A percentile compares a stretch with the other conserved stretches of the same genome.
Conservation (phyloP, 2,329 filamentous ascomycete genomes). For the Penicillium sp. region DNA sequence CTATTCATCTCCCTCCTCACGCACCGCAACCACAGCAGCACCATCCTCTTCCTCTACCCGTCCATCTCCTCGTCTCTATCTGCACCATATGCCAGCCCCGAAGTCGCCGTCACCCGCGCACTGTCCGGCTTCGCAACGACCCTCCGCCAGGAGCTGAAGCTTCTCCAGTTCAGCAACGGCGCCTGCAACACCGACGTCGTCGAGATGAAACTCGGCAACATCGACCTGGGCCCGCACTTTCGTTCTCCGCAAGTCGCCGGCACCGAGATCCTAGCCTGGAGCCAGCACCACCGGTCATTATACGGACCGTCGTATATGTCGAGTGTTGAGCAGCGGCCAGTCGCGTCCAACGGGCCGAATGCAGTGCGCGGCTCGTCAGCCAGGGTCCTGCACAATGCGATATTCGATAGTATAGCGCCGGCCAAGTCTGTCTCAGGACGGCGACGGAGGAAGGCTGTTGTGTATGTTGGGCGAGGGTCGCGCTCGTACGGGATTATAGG, state of each 20-base stretch:
- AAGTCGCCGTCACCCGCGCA: slow-evolving; percentile 79
- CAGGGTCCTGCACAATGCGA: slow-evolving; percentile 74
- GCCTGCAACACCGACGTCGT: slow-evolving; percentile 63
- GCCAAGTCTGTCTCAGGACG: slow-evolving; percentile 32
- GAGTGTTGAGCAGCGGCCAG: slow-evolving; percentile 39
- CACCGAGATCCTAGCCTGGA: slow-evolving; percentile 60
- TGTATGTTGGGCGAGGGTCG: slow-evolving; percentile 81
- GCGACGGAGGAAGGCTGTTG: slow-evolving; percentile 49
- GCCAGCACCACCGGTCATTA: slow-evolving; percentile 50
- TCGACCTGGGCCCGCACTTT: slow-evolving; percentile 70
- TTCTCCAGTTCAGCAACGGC: slow-evolving; percentile 49
- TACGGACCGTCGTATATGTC: slow-evolving; percentile 41
- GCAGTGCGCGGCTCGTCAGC: slow-evolving; percentile 63
- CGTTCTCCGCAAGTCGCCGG: slow-evolving; percentile 39
- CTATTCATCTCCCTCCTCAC: slow-evolving; percentile 77
- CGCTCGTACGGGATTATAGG: slow-evolving; percentile 82
- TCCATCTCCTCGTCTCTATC: slow-evolving; percentile 44
- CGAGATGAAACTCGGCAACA: slow-evolving; percentile 85
- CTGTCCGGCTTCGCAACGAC: slow-evolving; percentile 82
- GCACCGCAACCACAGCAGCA: slow-evolving; percentile 52
- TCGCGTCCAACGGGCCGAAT: slow-evolving; percentile 36
- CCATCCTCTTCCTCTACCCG: slow-evolving; percentile 42
- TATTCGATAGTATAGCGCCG: slow-evolving; percentile 80
- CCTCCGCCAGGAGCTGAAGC: slow-evolving; percentile 71
- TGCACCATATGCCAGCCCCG: slow-evolving; percentile 58